A percentile compares a stretch with the other conserved stretches of the same genome.
Evolutionary conservation across 139 green algal genomes (phyloP).

Genomic region (Chlorella sorokiniana): DNA sequence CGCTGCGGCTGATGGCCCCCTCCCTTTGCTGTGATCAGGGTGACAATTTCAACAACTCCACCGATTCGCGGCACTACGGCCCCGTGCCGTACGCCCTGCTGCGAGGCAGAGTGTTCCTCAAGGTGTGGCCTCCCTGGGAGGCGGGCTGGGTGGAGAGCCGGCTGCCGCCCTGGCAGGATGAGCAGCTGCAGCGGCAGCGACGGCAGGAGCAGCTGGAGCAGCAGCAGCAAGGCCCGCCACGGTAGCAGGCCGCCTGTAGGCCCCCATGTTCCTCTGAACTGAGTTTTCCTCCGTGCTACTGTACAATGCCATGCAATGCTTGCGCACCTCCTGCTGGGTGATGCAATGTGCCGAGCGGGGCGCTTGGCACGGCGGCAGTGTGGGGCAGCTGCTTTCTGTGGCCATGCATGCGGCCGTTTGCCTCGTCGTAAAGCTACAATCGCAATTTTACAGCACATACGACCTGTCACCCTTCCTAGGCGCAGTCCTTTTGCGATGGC

Average conservation of each 20-base stretch:
- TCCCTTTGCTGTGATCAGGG: slow-evolving; percentile 40
- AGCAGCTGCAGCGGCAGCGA: slow-evolving; percentile 10
- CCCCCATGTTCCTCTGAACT: no score
- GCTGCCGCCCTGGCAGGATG: slow-evolving; percentile 29
- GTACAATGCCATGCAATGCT: background rate
- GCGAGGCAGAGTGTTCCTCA: slow-evolving; percentile 61
- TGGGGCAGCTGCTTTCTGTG: no score
- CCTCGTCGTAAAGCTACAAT: background rate
- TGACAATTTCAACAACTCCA: slow-evolving; percentile 80
- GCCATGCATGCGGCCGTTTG: background rate
- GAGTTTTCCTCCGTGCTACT: background rate
- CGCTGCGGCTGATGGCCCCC: no score
- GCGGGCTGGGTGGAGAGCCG: slow-evolving; percentile 42
- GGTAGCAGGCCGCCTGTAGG: background rate
- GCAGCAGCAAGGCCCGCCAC: background rate
- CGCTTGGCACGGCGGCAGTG: no score
- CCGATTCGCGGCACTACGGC: slow-evolving; percentile 80
- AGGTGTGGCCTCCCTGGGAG: slow-evolving; percentile 53
- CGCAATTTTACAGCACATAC: background rate
- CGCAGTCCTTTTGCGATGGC: no score
- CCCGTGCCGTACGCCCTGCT: slow-evolving; percentile 75
- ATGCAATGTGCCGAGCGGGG: background rate
- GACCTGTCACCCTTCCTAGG: no score
- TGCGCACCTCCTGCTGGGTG: background rate
- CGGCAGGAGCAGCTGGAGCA: background rate